Base-by-base conservation (phyloP, 2,329 filamentous ascomycete species). In the Amylocarpus encephaloides region DNA sequence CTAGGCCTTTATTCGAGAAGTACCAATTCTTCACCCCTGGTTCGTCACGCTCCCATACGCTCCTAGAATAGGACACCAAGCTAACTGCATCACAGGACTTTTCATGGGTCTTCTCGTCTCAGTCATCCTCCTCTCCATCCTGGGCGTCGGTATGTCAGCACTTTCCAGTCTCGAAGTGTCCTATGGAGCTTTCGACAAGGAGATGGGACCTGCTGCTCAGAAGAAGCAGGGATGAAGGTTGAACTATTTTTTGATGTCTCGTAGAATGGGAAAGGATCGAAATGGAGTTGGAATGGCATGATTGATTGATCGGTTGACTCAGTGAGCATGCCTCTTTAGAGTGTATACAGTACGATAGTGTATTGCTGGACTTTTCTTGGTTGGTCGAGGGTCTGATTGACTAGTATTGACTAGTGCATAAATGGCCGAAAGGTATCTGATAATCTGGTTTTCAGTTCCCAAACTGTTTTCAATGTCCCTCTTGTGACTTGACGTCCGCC, bases 141-240 rank as follows among this genome's bases (percentile, higher is more conserved):
- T 95, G 5, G 84, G 85, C 58, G 83, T 91, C 50, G 93, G 86
- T 12, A 71, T 97, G 49, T 80, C 70, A 52, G 90, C 87, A 12
- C 75, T 97, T 11, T 74, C 79, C 6, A 92, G 88, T 59, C 76
- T 98, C 15, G 78, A 96, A 67, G 88, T 97, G 29, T 87, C 88
- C 1, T 97, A 97, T 68, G 89, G 87, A 56, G 90, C 93, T 1
- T 98, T 97, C 66, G 92, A 94, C 67, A 96, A 95, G 75, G 92
- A 96, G 61, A 95, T 89, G 76, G 88, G 90, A 0, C 88, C 89
- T n/a, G 76, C 82, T 34, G 86, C 86, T 30, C 88, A 94, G 70
- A 95, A 91, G 80, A 95, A 89, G 73, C 22, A 26, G 22, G 22
- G 22, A 26, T 26, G 77, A 84, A 70, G 78, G 76, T 60, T 71